Base-by-base conservation (phyloP, 2,329 filamentous ascomycete species). In the Dactylellina sp. region DNA sequence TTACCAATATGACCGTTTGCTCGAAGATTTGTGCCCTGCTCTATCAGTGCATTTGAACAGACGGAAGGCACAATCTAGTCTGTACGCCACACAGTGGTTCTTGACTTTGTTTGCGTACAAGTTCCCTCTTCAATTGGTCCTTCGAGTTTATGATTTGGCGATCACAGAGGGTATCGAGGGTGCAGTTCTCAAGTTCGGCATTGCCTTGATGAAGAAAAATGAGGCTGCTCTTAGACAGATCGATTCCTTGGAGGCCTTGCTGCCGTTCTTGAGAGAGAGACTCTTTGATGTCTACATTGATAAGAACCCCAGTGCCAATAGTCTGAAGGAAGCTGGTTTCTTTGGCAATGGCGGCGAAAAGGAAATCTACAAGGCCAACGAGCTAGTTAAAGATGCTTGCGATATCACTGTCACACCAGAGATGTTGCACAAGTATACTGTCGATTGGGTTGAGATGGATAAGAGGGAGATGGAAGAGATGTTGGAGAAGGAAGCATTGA, bases 11-110 rank as follows among this genome's bases (percentile, higher is more conserved):
- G 95, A 98, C 82, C 89, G 95, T 24, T 84, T 99, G 18, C 84
- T 99, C 25, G 95, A 99, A 82, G 95, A 99, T 78, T 85, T 94
- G 46, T 94, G 99, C 80, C 95, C 96, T 1, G 93, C 93, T 1
- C 84, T 99, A 5, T 97, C 96, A 82, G 97, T 94, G 80, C 95
- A 99, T 81, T 87, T 99, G 64, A 91, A 91, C 79, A 89, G 95
- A 70, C 88, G 91, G 64, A 89, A 92, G 76, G 95, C 99, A 62
- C 91, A 91, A 7, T 91, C 95, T 0, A 92, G 97, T 79, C 85
- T 99, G 7, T 99, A 99, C 80, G 95, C 95, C 47, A 99, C 95
- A 0, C 95, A 99, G 81, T 99, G 95, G 95, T 99, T 99, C 82
- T 86, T 99, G 55, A 99, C 95, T 0, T 85, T 99, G n/a, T 99